These are phyloP conservation scores for Teratosphaeria gauchensis DNA, from an alignment of 2,329 filamentous ascomycete genomes.

Conservation along the genomic window DNA sequence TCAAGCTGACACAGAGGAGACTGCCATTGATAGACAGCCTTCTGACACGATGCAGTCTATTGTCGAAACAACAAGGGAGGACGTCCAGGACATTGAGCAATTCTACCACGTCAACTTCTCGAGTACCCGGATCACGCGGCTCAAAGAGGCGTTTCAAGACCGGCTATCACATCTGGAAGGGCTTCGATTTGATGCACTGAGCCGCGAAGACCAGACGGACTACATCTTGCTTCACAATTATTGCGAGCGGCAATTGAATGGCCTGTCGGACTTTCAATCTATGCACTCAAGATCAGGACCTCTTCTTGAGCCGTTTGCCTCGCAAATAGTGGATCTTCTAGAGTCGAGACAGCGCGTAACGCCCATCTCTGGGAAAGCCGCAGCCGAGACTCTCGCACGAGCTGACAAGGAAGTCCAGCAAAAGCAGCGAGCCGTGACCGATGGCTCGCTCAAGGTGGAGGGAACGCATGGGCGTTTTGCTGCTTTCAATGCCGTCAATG, in stretches of 20 bases:
- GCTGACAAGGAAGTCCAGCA: constrained; percentile 25
- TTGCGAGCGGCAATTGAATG: neutral
- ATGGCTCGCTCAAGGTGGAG: constrained; percentile 21
- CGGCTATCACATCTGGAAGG: neutral
- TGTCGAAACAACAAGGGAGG: neutral
- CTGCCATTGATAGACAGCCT: neutral
- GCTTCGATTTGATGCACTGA: neutral
- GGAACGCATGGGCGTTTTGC: constrained; percentile 27
- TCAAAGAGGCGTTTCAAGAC: neutral
- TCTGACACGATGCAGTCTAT: neutral
- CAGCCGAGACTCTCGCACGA: constrained; percentile 35
- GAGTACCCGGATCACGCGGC: neutral
- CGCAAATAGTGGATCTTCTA: constrained; percentile 34
- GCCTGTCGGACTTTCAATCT: neutral
- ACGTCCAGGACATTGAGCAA: neutral
- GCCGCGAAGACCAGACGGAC: neutral
- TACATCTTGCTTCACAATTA: neutral
- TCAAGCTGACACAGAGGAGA: neutral
- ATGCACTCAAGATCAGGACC: neutral
- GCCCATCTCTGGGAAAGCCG: constrained; percentile 33
- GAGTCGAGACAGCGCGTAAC: constrained; percentile 40
- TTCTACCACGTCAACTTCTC: constrained; percentile 2
- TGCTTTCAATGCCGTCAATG: constrained; percentile 40
- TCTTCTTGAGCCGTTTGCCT: constrained; percentile 36
- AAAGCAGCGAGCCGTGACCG: constrained; percentile 28